Evolutionary conservation across 192 early-diverging fungal genomes (phyloP).

Genomic region (Podila horticola): DNA sequence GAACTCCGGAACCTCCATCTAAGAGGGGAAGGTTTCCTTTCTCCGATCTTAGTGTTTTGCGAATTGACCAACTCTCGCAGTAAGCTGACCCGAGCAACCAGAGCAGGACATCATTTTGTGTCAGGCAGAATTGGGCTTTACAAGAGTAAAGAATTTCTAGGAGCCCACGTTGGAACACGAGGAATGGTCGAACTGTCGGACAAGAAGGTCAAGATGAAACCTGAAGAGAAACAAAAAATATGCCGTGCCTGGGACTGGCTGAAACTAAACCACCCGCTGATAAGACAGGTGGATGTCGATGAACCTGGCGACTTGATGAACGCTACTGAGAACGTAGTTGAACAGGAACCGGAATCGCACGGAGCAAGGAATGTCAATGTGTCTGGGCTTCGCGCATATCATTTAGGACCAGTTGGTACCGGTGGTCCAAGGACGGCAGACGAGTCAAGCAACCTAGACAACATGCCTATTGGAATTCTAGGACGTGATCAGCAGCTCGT

Average conservation of each 20-base stretch:
- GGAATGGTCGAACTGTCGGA: conserved; percentile 16
- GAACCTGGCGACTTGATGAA: conserved; percentile 21
- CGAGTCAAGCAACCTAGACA: conserved; percentile 11
- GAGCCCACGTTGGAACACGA: conserved; percentile 21
- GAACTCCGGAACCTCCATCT: conserved; percentile 14
- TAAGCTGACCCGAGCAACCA: conserved; percentile 8
- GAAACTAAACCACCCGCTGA: conserved; percentile 19
- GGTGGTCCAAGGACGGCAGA: conserved; percentile 21
- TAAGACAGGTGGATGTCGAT: conserved; percentile 10
- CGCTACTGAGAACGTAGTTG: conserved; percentile 10
- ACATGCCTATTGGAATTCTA: conserved; percentile 12
- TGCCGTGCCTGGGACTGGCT: conserved; percentile 18
- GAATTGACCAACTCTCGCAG: conserved; percentile 24
- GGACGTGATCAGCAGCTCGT: conserved; percentile 14
- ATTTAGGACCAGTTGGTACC: conserved; percentile 14
- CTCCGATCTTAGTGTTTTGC: conserved; percentile 16
- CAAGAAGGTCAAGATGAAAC: neutral
- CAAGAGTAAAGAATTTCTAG: conserved; percentile 7
- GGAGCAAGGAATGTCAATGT: neutral
- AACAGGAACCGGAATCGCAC: neutral
- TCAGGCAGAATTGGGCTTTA: conserved; percentile 21
- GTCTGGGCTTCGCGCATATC: conserved; percentile 5
- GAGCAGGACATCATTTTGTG: conserved; percentile 25
- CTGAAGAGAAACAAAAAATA: conserved; percentile 12
- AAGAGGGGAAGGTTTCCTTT: conserved; percentile 6